Percentiles rank a stretch among this genome's conserved stretches.
Evolutionary conservation across 805 yeast genomes (phyloP).

Genomic region (Kodamaea restingae): DNA sequence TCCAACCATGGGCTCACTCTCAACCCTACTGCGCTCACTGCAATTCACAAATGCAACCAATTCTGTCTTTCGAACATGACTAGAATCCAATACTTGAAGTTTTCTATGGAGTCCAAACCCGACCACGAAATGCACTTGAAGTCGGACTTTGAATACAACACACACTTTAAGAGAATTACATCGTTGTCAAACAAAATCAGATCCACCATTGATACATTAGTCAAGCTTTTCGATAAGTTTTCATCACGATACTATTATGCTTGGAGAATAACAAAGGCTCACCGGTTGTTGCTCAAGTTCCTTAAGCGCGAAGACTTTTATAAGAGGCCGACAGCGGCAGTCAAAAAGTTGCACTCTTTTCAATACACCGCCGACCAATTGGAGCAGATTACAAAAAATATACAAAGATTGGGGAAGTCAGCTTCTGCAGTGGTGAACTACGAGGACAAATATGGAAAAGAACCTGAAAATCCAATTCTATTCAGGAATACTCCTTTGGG

Average conservation of each 20-base stretch:
- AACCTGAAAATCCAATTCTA: conserved; percentile 6
- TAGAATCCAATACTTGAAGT: conserved; percentile 15
- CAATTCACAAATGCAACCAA: conserved; percentile 11
- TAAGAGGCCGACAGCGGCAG: conserved; percentile 7
- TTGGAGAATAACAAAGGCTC: conserved; percentile 27
- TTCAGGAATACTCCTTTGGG: not conserved
- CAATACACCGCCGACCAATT: conserved; percentile 12
- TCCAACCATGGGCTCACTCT: conserved; percentile 9
- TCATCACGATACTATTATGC: conserved; percentile 12
- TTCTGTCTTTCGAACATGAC: conserved; percentile 18
- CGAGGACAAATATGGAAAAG: conserved; percentile 9
- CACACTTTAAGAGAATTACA: conserved; percentile 9
- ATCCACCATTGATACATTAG: conserved; percentile 9
- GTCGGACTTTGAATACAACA: conserved; percentile 10
- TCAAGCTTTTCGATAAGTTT: conserved; percentile 10
- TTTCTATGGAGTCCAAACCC: conserved; percentile 12
- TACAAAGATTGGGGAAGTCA: conserved; percentile 7
- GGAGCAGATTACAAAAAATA: conserved; percentile 9
- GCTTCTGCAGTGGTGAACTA: conserved; percentile 8
- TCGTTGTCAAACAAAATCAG: conserved; percentile 9
- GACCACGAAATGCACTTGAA: conserved; percentile 11
- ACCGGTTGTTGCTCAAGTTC: conserved; percentile 36
- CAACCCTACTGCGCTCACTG: conserved; percentile 10
- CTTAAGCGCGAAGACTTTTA: conserved; percentile 23
- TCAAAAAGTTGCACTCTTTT: conserved; percentile 10